Percentiles rank a stretch among this genome's conserved stretches.
Conservation (phyloP, 306 rosid genomes). For the Carpinus viminea region DNA sequence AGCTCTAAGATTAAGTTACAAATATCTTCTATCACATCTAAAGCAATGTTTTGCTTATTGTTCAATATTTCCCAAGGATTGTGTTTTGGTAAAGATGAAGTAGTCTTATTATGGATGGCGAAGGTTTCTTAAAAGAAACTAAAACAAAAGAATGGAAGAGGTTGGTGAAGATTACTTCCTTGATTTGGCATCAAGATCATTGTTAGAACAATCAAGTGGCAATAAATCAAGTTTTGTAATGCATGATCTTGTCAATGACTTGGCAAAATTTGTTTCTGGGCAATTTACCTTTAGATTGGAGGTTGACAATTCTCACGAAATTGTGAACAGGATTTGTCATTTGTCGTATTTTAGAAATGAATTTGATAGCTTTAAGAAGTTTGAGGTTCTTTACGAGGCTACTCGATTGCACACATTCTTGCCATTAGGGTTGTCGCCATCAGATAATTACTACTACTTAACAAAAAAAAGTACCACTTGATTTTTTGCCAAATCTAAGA, state of each 20-base stretch:
- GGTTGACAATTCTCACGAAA: no score
- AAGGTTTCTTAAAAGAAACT: slow-evolving; percentile 3
- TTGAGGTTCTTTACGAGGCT: no score
- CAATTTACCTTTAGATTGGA: no score
- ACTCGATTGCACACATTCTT: neutral
- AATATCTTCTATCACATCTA: neutral
- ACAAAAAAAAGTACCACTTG: neutral
- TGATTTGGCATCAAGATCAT: slow-evolving; percentile 14
- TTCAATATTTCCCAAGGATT: slow-evolving; percentile 33
- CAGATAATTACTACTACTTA: no score
- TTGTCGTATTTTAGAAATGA: neutral
- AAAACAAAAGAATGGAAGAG: neutral
- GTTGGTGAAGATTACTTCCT: slow-evolving; percentile 10
- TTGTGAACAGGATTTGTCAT: no score
- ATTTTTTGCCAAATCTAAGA: neutral
- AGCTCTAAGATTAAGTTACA: slow-evolving; percentile 15
- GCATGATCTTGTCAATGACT: no score
- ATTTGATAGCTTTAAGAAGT: no score
- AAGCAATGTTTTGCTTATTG: slow-evolving; percentile 20
- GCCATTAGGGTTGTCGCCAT: neutral
- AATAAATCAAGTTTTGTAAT: no score
- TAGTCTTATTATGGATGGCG: slow-evolving; percentile 29
- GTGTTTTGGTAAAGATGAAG: slow-evolving; percentile 8
- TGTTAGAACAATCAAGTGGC: no score
- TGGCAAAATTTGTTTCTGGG: no score